Evolutionary conservation across 768 basidiomycete genomes (phyloP), one percentile per base, ranked within the genome.

Genomic region (Pulveroboletus frians): DNA sequence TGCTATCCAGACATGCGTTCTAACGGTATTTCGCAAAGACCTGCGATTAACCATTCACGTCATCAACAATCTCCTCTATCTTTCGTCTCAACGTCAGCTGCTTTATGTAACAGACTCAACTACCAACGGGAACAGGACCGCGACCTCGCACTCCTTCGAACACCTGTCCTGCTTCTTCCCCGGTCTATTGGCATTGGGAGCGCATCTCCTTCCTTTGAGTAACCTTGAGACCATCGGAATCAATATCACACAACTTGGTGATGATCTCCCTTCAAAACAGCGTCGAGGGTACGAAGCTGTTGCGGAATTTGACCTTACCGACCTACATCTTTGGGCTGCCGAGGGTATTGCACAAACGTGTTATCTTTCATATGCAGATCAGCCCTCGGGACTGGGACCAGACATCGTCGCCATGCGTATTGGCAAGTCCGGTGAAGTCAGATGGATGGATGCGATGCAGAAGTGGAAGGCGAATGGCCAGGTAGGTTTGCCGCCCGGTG

Each of bases 121-220:
- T 14, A 61, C 62, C 1, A 52, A 48, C 23, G 59, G 64, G 35
- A 62, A 68, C 27, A 55, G 55, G 9, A 68, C 63, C 23, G 51
- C 57, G 14, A 72, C 77, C 20, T 70, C 74, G 9, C 78, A 84
- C 55, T 58, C 62, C 18, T 79, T 88, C 46, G 87, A 89, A 53
- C 87, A 90, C 58, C 69, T 90, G 23, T 80, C 86, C 10, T 88
- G 87, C 65, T 90, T 88, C 70, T 73, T 87, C 41, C 85, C 86
- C 0, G 87, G 88, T 14, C 69, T 88, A 14, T 71, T 90, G 42
- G 85, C 87, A 5, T 73, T 90, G 3, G 87, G 88, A 21, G 84
- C 69, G 5, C 76, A 83, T 53, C 76, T 76, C 10, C 74, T 88
- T 42, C 79, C 79, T 21, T 68, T 84, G 43, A 73, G 81, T 48